Evolutionary conservation across 2,329 filamentous ascomycete species (phyloP).

Genomic region (Plectosphaerella sp.): DNA sequence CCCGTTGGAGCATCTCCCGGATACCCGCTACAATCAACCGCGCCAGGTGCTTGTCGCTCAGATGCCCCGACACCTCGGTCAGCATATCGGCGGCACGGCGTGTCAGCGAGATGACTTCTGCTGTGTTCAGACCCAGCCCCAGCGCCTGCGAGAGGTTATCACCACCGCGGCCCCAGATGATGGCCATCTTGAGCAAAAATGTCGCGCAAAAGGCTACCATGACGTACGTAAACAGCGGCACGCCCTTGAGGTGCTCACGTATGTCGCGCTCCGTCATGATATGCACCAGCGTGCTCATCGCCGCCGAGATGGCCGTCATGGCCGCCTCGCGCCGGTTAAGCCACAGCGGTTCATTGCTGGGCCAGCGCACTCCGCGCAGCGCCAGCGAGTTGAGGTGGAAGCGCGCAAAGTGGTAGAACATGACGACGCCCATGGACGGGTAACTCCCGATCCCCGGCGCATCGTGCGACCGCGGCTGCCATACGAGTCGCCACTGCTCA

Average conservation of each 20-base stretch:
- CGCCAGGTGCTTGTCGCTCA: conserved; percentile 3
- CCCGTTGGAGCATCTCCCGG: conserved; percentile 6
- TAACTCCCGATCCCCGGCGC: conserved; percentile 7
- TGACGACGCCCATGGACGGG: conserved; percentile 8
- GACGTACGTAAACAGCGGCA: conserved; percentile 28
- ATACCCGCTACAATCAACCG: conserved; percentile 14
- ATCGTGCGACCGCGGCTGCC: conserved; percentile 8
- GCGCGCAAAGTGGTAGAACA: conserved; percentile 11
- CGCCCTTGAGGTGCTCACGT: conserved; percentile 22
- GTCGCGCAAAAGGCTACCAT: conserved; percentile 29
- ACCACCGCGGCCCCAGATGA: conserved; percentile 19
- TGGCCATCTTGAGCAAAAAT: conserved; percentile 29
- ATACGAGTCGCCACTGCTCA: conserved; percentile 3
- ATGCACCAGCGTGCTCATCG: conserved; percentile 29
- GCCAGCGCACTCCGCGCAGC: conserved; percentile 6
- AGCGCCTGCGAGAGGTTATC: conserved; percentile 12
- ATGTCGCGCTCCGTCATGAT: conserved; percentile 27
- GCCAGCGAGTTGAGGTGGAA: conserved; percentile 10
- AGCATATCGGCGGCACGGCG: conserved; percentile 12
- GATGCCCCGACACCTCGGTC: conserved; percentile 3
- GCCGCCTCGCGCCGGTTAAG: conserved; percentile 6
- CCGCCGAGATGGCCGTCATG: conserved; percentile 21
- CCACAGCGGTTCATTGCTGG: neutral
- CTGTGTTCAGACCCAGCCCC: conserved; percentile 9
- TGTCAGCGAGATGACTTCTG: conserved; percentile 9